phyloP scores from a whole-genome alignment of 495 filamentous ascomycete genomes.

The Acidiella bohemica region DNA sequence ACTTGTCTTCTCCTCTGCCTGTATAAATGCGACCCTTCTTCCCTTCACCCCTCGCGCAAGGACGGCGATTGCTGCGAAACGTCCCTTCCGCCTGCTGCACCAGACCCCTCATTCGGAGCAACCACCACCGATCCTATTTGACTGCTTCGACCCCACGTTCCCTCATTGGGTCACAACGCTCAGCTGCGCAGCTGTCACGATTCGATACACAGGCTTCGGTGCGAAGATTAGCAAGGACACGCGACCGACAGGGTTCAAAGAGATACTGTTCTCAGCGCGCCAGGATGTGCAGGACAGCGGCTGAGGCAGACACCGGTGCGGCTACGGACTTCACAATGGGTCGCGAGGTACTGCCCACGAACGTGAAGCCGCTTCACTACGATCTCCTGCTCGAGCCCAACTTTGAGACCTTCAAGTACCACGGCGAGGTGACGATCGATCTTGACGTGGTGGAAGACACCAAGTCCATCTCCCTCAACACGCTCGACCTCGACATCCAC shows the following conservation, averaged over 20 bases:
- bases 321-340: slow-evolving; percentile 38
- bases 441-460: slow-evolving; percentile 78
- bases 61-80: no score
- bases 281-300: slow-evolving; percentile 30
- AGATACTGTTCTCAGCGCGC: slow-evolving; percentile 33
- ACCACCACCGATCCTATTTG: no score
- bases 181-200: no score
- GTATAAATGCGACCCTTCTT: no score
- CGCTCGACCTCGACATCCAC: slow-evolving; percentile 73
- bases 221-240: no score
- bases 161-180: no score
- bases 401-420: slow-evolving; percentile 54
- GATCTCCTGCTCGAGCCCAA: slow-evolving; percentile 61
- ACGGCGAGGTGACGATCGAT: slow-evolving; percentile 54
- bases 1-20: no score
- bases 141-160: no score
- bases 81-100: no score
- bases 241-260: not conserved
- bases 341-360: slow-evolving; percentile 52
- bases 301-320: slow-evolving; percentile 24
- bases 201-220: no score
- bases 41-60: no score
- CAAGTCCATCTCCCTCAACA: slow-evolving; percentile 76
- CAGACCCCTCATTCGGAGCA: no score
- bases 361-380: slow-evolving; percentile 58